Evolutionary conservation across 1,139 yeast species (phyloP), one percentile per base, ranked within the genome.

Genomic region (Nematodospora anomalae): DNA sequence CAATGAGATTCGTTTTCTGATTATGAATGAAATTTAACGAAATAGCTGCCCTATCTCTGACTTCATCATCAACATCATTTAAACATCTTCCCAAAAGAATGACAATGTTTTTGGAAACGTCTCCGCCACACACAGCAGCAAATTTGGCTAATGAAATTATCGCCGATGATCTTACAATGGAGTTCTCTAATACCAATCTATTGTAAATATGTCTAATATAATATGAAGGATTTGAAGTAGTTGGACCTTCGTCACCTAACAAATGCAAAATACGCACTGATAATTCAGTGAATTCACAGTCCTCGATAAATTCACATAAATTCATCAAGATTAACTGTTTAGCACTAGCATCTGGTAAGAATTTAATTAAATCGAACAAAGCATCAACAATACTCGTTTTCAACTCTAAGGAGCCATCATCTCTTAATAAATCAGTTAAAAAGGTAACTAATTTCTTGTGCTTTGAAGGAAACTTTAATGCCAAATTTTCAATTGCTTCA

Each of bases 151-250:
- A 74, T 0, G 98, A 89, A 46, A 87, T 79, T 34, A 94, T 95
- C 1, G 98, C 98, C 30, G 96, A 90, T 2, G 97, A 89, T 61
- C 98, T 81, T 41, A 92, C 90, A 44, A 90, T 83, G 6, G 97
- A 87, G 61, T 92, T 92, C 57, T 92, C 98, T 57, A 92, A 76
- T 4, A 92, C 97, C 58, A 92, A 92, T 59, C 99, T 79, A 74
- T 92, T 92, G 71, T 90, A 92, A 51, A 94, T 92, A 62, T 90
- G 96, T 68, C 99, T 83, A 45, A 92, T 90, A 62, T 88, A 92
- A 56, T 87, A 74, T 3, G 96, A 85, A 38, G 98, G 97, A 49
- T 84, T 85, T 9, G 83, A 54, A 6, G 96, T 83, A 41, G 74
- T 67, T 51, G 98, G 97, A 45, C 98, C 99, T 62, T 89, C 96